Base-by-base conservation (phyloP, 495 filamentous ascomycete species). In the Neurospora tetrasperma region DNA sequence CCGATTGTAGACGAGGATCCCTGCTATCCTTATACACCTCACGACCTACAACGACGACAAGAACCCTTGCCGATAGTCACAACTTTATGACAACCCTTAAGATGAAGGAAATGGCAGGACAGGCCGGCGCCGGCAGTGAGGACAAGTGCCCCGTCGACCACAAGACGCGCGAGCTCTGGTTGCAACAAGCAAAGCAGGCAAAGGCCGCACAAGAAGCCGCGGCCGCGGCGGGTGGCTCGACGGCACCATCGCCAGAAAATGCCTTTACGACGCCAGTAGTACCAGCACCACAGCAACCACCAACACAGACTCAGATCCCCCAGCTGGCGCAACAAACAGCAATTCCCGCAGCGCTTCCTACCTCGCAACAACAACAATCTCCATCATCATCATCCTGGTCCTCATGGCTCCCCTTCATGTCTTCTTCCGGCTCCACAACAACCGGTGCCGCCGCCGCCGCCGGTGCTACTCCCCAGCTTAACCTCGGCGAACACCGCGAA, bases 91-190 rank as follows among this genome's bases (percentile, higher is more conserved):
- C 46, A 20, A 43, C 69, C 7, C 71, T 66, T 71, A 70, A 62
- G 69, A 72, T 69, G 74, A 70, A 62, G 59, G 73, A 72, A 20
- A 39, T 16, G 31, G 71, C 70, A 18, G 71, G 54, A 62, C 54
- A 72, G 5, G 41, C 72, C n/a, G 43, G 20, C 8, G 75, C 70
- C 23, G 77, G 42, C 23, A 78, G 66, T 11, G 79, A 83, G 41
- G 82, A 81, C 70, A 84, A 85, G 74, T 98, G 96, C 77, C 96
- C 96, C 3, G 92, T 98, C 74, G 94, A 97, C 82, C 92, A 92
- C 78, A 91, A 92, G 77, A 92, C 94, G 38, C 90, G 95, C 73
- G 89, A 91, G 75, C 85, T 90, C 73, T 99, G 94, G 94, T 85
- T 98, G 39, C 81, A 79, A 41, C 80, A 85, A 73, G 83, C 84